phyloP scores from a whole-genome alignment of 768 basidiomycete species.

The Tricholoma furcatifolium region DNA sequence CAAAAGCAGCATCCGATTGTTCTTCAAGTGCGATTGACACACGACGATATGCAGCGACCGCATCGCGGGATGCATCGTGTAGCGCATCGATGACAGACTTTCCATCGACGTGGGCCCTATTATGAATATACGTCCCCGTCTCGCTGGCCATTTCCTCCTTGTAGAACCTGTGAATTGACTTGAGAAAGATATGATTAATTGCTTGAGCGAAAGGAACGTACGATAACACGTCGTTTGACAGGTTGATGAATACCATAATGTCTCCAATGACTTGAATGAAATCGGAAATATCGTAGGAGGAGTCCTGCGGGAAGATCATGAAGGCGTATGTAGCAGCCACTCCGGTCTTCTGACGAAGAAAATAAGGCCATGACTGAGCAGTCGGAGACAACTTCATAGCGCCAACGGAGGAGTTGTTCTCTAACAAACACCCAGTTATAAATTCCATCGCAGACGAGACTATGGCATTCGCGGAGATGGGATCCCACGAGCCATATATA shows the following conservation, averaged over 20 bases:
- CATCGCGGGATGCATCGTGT: neutral
- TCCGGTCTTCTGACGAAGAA: neutral
- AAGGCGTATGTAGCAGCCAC: neutral
- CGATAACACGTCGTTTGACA: neutral
- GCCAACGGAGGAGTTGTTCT: neutral
- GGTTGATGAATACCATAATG: neutral
- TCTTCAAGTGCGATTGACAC: neutral
- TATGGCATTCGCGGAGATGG: neutral
- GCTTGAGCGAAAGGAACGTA: neutral
- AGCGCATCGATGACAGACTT: neutral
- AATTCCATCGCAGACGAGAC: slow-evolving; percentile 1
- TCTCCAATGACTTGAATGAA: neutral
- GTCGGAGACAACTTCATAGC: neutral
- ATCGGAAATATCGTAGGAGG: neutral
- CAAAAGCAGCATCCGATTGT: neutral
- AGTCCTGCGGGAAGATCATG: neutral
- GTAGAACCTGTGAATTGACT: neutral
- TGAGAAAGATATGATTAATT: neutral
- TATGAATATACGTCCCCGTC: neutral
- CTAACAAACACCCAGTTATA: neutral
- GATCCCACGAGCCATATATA: neutral
- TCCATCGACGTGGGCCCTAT: neutral
- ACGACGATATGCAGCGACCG: neutral
- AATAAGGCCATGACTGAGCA: neutral
- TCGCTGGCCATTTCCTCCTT: neutral